Base-by-base conservation (phyloP, 768 basidiomycete species). In the Chlorophyllum brunneum region DNA sequence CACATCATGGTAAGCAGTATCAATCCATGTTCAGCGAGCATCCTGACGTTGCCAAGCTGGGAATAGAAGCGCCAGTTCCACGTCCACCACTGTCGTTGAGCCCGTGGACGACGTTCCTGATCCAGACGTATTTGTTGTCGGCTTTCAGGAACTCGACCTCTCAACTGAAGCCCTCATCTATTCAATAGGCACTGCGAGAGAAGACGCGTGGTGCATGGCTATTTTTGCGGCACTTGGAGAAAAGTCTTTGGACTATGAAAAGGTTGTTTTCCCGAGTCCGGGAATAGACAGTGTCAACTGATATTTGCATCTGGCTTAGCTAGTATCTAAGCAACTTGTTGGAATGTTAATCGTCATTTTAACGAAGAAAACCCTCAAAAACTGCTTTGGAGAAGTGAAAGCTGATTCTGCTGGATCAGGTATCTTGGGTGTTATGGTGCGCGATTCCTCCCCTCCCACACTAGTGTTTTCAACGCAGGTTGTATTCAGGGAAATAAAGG, bases 131-230 rank as follows among this genome's bases (percentile, higher is more conserved):
- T 64, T 90, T 16, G 82, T 86, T n/a, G 63, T 91, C 2, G 86
- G 81, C 1, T 89, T 92, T 58, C 90, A 92, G 65, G 90, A 92
- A 61, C 67, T 91, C 2, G 90, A 92, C 62, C 72, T 83, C 2
- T 90, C 88, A 0, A 74, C 89, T 0, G 88, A 90, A 65, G 87
- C 90, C 7, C 69, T 92, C 50, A 61, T 94, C 0, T 91, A 92
- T 54, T 75, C 84, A 2, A 76, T 81, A 0, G 80, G 77, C 27
- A 80, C 83, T 0, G 61, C 71, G 6, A 75, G 78, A 53, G 87
- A 88, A 60, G 88, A 90, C 34, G 80, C 82, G 0, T 93, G 91
- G 91, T 74, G 62, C 65, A 31, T 70, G 4, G 86, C 88, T 1
- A 68, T 84, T 6, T 77, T 87, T 56, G 85, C 84, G 27, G 80